phyloP scores from a whole-genome alignment of 169 alveolate species.

The Plasmodium yoelii region DNA sequence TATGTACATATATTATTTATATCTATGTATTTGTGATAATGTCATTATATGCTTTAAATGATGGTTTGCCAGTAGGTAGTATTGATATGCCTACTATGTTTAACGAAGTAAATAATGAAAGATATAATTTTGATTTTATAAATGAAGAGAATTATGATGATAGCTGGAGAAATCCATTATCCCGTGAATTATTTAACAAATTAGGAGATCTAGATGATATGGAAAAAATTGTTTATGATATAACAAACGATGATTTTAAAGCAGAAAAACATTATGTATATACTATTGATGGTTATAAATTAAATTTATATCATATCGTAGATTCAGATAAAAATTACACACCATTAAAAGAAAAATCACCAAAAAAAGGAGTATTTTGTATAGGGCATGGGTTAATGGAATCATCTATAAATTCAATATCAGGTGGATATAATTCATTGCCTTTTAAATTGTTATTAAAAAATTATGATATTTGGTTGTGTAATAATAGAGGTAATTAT shows the following conservation, averaged over 20 bases:
- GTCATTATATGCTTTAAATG: no score
- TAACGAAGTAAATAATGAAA: no score
- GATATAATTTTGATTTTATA: no score
- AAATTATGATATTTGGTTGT: slow-evolving; percentile 56
- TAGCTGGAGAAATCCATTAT: no score
- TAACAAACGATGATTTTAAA: slow-evolving; percentile 30
- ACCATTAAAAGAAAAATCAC: not conserved
- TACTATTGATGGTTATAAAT: slow-evolving; percentile 49
- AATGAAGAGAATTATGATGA: no score
- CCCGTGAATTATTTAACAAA: no score
- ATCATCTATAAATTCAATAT: slow-evolving; percentile 31
- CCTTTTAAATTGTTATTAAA: slow-evolving; percentile 37
- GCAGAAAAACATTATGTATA: slow-evolving; percentile 62
- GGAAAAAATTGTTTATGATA: slow-evolving; percentile 15
- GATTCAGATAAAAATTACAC: not conserved
- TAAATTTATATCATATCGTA: slow-evolving; percentile 54
- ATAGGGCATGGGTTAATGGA: slow-evolving; percentile 44
- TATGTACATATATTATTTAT: no score
- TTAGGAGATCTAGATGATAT: not conserved
- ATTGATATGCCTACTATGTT: no score
- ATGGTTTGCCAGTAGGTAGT: no score
- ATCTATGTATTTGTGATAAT: no score
- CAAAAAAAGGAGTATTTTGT: slow-evolving; percentile 48
- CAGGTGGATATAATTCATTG: slow-evolving; percentile 35
- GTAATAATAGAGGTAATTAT: slow-evolving; percentile 54